Evolutionary conservation across 352 stramenopile species (phyloP), one percentile per base, ranked within the genome.

Genomic region (Globisporangium nagaii): DNA sequence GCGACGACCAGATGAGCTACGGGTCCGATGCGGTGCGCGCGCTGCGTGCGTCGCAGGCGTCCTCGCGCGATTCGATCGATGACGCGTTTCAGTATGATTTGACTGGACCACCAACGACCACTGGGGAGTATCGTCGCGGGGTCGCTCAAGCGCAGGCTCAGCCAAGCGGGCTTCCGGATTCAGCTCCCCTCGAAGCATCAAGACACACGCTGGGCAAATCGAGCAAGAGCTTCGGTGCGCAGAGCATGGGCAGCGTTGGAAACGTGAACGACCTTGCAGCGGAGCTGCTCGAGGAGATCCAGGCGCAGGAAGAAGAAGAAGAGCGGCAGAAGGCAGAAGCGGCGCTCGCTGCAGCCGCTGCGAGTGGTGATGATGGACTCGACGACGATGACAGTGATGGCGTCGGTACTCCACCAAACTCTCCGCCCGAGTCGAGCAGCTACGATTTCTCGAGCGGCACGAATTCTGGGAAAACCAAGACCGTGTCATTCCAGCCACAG

Each of bases 41-140:
- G 60, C 56, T 78, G 42, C 63, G 66, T 1, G 58, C 36, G 2
- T 92, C 82, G 0, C 63, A 82, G 11, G 66, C 71, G 2, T 90
- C 79, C 0, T 93, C 82, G 8, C 73, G 74, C 6, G 80, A 90
- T 37, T 93, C 79, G 0, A 86, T 93, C 31, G 79, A 90, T 41
- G 82, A 90, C 44, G 75, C 74, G 1, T 87, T 91, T 55, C 60
- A 69, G 5, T 58, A 69, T 22, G 67, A 58, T 17, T 58, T 20
- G 1, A 46, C 56, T 12, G n/a, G 19, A 11, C 43, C 31, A 25
- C 25, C 53, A 15, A 20, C 32, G 9, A 19, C 43, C 34, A 34
- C 19, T 8, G 42, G 32, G 34, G 40, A 46, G 19, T 57, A 62
- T 15, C 39, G 51, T 4, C 47, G 37, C 10, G 42, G 41, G 1